A percentile compares a stretch with the other conserved stretches of the same genome.
phyloP scores from a whole-genome alignment of 305 asterid genomes.

The Fraxinus dipetala region DNA sequence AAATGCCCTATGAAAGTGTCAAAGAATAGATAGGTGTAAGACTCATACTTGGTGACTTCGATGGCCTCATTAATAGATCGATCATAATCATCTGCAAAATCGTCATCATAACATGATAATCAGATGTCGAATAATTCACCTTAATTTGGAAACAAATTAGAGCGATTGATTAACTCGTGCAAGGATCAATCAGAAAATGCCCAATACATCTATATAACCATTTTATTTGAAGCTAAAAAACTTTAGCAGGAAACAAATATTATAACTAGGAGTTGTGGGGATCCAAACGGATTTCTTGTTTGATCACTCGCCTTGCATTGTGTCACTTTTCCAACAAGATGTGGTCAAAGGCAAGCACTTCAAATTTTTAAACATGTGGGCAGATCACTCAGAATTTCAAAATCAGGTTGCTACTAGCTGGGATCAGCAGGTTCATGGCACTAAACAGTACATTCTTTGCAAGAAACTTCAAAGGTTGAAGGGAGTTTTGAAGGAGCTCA shows the following conservation, averaged over 20 bases:
- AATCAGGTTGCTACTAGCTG: background rate
- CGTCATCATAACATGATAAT: conserved; percentile 6
- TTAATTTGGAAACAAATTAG: background rate
- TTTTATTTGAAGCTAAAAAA: background rate
- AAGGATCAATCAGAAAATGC: background rate
- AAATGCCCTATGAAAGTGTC: background rate
- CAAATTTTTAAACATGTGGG: background rate
- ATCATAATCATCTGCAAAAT: conserved; percentile 45
- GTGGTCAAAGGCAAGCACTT: background rate
- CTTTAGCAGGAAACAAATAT: background rate
- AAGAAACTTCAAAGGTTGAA: background rate
- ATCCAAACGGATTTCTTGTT: background rate
- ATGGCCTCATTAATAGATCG: conserved; percentile 46
- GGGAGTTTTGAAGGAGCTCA: background rate
- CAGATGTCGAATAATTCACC: background rate
- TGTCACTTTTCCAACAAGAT: background rate
- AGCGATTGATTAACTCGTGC: background rate
- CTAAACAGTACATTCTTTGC: background rate
- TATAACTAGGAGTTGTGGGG: background rate
- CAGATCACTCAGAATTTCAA: background rate
- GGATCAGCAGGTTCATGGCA: background rate
- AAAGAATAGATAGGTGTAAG: background rate
- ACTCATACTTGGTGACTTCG: conserved; percentile 42
- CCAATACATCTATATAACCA: background rate
- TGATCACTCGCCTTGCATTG: background rate